Evolutionary conservation across 2,329 filamentous ascomycete species (phyloP).

Genomic region (Trichoderma arundinaceum): DNA sequence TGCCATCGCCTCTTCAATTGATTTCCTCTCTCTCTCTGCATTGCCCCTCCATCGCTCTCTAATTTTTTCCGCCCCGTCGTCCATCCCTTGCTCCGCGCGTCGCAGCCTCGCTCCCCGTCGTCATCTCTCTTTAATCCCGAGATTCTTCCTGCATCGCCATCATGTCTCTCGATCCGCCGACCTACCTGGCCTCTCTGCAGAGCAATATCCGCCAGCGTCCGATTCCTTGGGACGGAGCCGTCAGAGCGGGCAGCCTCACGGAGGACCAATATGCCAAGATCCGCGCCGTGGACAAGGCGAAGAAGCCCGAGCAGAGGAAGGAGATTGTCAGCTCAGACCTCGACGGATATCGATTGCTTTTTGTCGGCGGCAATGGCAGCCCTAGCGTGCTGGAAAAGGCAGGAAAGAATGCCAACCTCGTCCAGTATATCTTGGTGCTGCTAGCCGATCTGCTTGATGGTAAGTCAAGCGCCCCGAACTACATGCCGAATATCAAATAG

Average conservation of each 20-base stretch:
- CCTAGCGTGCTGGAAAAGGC: slow-evolving; percentile 81
- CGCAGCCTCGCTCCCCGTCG: slow-evolving; percentile 37
- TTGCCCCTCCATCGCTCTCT: background rate
- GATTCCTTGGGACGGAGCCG: slow-evolving; percentile 97
- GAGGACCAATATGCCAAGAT: slow-evolving; percentile 95
- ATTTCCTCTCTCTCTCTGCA: slow-evolving; percentile 20
- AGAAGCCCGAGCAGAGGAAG: slow-evolving; percentile 81
- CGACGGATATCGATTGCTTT: slow-evolving; percentile 77
- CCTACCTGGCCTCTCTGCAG: slow-evolving; percentile 83
- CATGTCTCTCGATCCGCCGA: slow-evolving; percentile 92
- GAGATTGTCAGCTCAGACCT: slow-evolving; percentile 81
- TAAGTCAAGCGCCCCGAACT: slow-evolving; percentile 49
- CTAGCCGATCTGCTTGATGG: slow-evolving; percentile 86
- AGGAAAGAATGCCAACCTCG: slow-evolving; percentile 83
- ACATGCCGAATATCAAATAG: background rate
- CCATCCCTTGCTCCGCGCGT: slow-evolving; percentile 12
- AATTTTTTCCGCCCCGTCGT: slow-evolving; percentile 4
- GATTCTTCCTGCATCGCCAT: slow-evolving; percentile 36
- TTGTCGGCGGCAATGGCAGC: slow-evolving; percentile 76
- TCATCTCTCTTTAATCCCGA: slow-evolving; percentile 11
- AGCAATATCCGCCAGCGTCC: slow-evolving; percentile 96
- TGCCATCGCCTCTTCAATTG: slow-evolving; percentile 31
- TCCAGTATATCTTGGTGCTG: slow-evolving; percentile 93
- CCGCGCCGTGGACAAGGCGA: slow-evolving; percentile 93
- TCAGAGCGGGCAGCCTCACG: slow-evolving; percentile 89